Base-by-base conservation (phyloP, 2,329 filamentous ascomycete genomes). In the Neofusicoccum laricinum region DNA sequence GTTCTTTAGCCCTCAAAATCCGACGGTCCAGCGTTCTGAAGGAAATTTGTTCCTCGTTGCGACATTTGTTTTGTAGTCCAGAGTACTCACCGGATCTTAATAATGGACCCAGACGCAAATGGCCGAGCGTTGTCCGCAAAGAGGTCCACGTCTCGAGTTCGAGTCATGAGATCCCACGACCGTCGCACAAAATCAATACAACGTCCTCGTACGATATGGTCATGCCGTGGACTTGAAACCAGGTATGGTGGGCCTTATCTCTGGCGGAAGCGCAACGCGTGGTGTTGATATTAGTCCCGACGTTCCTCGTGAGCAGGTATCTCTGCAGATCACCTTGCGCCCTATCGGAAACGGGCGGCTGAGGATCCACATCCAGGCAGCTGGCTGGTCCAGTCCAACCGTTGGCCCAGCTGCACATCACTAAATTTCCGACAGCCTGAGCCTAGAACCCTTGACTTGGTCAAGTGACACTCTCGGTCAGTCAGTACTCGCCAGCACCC, bases 101-200 rank as follows among this genome's bases (percentile, higher is more conserved):
- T 15, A 34, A 21, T 3, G 21, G 8, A 2, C 25, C 8, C 21
- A 19, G 36, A 17, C 21, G 51, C 36, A 17, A 30, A 41, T 5
- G 40, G 6, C 53, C 53, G 53, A 58, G 21, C 38, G 38, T 19
- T 58, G 38, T 21, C 53, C 53, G 53, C 14, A 58, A 43, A 32
- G 25, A 30, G 48, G 30, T n/a, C 25, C 7, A 30, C 11, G 34
- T 40, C 25, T 38, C 15, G 8, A 41, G 53, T 32, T 15, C 55
- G 55, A 59, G 55, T 59, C 41, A 59, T 59, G 55, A 45, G 40
- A 38, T 59, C 55, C 11, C 30, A 32, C n/a, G 41, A 45, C 55
- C 55, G 55, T 59, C 41, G 30, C 55, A 59, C 55, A 59, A 59
- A 46, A 45, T 46, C 55, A 38, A 45, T 45, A 46, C 43, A 32